Evolutionary conservation across 345 rosid genomes (phyloP).

Genomic region (Bruguiera parviflora): DNA sequence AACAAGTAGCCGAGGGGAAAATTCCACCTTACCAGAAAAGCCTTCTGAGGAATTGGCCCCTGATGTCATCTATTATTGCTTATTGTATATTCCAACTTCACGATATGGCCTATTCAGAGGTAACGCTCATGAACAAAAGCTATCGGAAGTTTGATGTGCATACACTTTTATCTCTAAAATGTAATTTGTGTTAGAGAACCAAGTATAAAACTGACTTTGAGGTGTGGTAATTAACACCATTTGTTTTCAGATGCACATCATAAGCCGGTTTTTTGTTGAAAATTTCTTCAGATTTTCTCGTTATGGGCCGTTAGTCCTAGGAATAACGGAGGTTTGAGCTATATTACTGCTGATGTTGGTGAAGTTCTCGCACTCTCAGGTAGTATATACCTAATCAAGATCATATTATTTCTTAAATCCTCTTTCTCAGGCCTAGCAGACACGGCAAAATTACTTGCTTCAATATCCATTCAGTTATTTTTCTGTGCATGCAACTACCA

Average conservation of each 20-base stretch:
- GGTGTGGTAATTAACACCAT: too few relatives aligned
- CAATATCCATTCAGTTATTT: background rate
- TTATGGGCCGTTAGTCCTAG: slow-evolving; percentile 55
- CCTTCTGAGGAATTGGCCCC: slow-evolving; percentile 47
- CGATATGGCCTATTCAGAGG: slow-evolving; percentile 56
- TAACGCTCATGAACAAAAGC: background rate
- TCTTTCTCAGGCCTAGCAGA: too few relatives aligned
- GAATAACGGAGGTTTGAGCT: slow-evolving; percentile 43
- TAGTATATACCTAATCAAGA: slow-evolving; percentile 10
- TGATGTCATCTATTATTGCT: slow-evolving; percentile 40
- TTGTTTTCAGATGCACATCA: too few relatives aligned
- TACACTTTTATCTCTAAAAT: too few relatives aligned
- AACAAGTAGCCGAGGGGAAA: slow-evolving; percentile 5
- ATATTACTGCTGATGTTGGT: slow-evolving; percentile 46
- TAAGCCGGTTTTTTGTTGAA: background rate
- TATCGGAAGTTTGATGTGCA: too few relatives aligned
- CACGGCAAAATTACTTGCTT: background rate
- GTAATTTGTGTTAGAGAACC: too few relatives aligned
- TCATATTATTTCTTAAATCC: background rate
- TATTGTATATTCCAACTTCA: slow-evolving; percentile 53
- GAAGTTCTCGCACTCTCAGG: slow-evolving; percentile 56
- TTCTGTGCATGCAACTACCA: slow-evolving; percentile 7
- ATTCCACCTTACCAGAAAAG: slow-evolving; percentile 17
- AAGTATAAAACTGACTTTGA: too few relatives aligned
- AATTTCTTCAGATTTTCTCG: slow-evolving; percentile 41